Evolutionary conservation across 257 asterid species (phyloP), one percentile per base, ranked within the genome.

Genomic region (Cruciata laevipes): DNA sequence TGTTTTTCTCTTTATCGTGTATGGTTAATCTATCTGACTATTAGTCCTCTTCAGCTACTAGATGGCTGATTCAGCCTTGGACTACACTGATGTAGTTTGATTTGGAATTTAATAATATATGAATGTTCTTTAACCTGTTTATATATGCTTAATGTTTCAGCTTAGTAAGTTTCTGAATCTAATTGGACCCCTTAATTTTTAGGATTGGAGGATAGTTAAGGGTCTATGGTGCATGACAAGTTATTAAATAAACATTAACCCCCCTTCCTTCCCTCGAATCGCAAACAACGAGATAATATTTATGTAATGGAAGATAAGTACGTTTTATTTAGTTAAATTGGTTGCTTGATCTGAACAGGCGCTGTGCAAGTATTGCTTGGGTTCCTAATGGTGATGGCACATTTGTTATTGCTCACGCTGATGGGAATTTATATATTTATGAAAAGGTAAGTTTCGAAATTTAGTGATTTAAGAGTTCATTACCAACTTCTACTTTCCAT

Each of bases 371-470:
- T 75, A 67, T 90, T 66, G 89, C 97, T 1, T 94, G 99, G 99
- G 86, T 94, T 72, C 99, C 99, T 27, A 85, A 90, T 64, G 82
- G 90, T 71, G 97, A 93, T 80, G 97, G 99, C 65, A 80, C 90
- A 47, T 94, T 94, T 75, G 75, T 90, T 74, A 95, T 85, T 74
- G 90, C 90, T 74, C 99, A 94, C 63, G 94, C 91, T 27, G 97
- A 93, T 84, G 99, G 97, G 75, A 94, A 85, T 82, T 73, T 94
- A 81, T 88, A 82, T 49, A 82, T 83, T 58, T 94, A 94, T 69
- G 99, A 94, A 76, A 94, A 94, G 97, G 99, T 89, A 87, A 85
- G 95, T 82, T 69, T 68, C 73, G 56, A 70, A 63, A 31, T 53
- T 57, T 73, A 37, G 23, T 71, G 21, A 21, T 40, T 18, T 63